Base-by-base conservation (phyloP, 2,329 filamentous ascomycete species). In the Gnomoniopsis sp. region DNA sequence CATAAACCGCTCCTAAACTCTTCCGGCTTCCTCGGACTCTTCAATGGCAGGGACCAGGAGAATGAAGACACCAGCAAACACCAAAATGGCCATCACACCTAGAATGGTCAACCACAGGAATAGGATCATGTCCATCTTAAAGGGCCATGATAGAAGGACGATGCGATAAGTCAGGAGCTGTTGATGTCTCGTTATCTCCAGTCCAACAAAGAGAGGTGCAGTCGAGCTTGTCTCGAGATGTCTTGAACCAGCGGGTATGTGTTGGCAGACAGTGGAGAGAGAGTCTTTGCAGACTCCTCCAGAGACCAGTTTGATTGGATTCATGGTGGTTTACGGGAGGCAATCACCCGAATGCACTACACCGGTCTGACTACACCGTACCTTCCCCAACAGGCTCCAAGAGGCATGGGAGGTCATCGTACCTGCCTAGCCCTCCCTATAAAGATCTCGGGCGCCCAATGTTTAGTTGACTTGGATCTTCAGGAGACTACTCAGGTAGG, bases 101-200 rank as follows among this genome's bases (percentile, higher is more conserved):
- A 62, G 57, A 30, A 62, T 43, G 17, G 57, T 47, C 47, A 62
- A 38, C 54, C 60, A 59, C 47, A 62, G 17, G 30, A 62, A 60
- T 2, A 60, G 57, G 22, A 62, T 34, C 49, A 51, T 55, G 43
- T 62, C 60, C 60, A 62, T 62, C 41, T 62, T 62, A 62, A 22
- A 34, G 3, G 36, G 49, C 36, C 53, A 57, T 60, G n/a, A 26
- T 33, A 34, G 36, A 34, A 6, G 33, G 14, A 12, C 21, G 48
- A 14, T 19, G 33, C 53, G 36, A 44, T 19, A 6, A 19, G 8
- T 10, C 4, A 11, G 19, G 19, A 19, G 6, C 23, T 2, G 11
- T 10, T 11, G 11, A 10, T 23, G 44, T 47, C 6, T 47, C 19
- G 41, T 44, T 17, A 19, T 41, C 26, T 30, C 4, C 36, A 4